Conservation (phyloP, 2,329 filamentous ascomycete genomes). For the Verticillium klebahnii region DNA sequence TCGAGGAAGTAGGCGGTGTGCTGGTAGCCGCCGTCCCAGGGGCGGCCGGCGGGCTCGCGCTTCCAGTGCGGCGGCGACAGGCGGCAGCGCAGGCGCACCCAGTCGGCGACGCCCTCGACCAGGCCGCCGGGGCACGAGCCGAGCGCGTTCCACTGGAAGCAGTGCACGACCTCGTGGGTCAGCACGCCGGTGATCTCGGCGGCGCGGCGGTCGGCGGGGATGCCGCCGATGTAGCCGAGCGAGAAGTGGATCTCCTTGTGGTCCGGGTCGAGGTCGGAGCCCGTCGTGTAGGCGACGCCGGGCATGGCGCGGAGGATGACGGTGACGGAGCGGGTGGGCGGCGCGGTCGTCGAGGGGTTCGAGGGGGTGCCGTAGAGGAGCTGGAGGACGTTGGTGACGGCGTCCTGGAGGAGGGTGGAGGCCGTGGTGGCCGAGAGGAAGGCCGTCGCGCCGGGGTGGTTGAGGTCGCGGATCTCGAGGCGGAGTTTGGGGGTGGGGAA, state of each 20-base stretch:
- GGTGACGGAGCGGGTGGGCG: constrained; percentile 79
- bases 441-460: constrained; percentile 53
- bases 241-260: constrained; percentile 94
- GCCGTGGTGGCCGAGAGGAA: constrained; percentile 67
- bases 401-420: constrained; percentile 53
- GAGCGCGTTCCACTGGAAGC: constrained; percentile 74
- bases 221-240: constrained; percentile 62
- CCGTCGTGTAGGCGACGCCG: constrained; percentile 87
- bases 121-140: constrained; percentile 66
- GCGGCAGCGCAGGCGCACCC: constrained; percentile 72
- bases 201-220: constrained; percentile 36
- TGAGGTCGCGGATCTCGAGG: constrained; percentile 54
- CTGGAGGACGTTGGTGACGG: constrained; percentile 63
- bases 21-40: constrained; percentile 90
- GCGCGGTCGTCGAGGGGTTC: constrained; percentile 35
- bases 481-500: constrained; percentile 52
- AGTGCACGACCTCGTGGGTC: constrained; percentile 92
- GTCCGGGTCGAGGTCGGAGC: constrained; percentile 70
- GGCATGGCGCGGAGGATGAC: constrained; percentile 73
- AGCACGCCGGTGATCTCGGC: constrained; percentile 78
- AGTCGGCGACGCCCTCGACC: constrained; percentile 90
- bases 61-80: constrained; percentile 84
- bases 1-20: constrained; percentile 87
- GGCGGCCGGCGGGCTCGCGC: constrained; percentile 39
- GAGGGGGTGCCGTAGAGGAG: constrained; percentile 61